Evolutionary conservation across 2,329 filamentous ascomycete species (phyloP).

Genomic region (Colletotrichum tofieldiae): DNA sequence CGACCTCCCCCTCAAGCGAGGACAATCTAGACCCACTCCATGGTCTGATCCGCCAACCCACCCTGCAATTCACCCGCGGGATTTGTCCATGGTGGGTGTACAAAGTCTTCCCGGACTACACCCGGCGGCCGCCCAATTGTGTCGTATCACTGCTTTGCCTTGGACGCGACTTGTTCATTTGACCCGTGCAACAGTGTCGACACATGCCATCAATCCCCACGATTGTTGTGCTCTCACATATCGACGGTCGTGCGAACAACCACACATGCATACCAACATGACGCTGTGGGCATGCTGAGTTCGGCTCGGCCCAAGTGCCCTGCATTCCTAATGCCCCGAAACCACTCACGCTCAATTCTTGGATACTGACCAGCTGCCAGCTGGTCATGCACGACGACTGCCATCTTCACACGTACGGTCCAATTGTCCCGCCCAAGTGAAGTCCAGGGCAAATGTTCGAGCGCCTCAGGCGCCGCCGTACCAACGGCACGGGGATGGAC

Average conservation of each 20-base stretch:
- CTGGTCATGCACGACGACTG: neutral
- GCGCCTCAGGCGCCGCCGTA: neutral
- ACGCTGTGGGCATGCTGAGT: neutral
- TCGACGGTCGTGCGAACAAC: neutral
- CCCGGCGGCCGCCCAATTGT: conserved; percentile 25
- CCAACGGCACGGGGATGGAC: neutral
- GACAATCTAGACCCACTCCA: conserved; percentile 28
- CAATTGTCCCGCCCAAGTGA: neutral
- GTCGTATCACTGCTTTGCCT: neutral
- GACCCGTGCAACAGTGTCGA: neutral
- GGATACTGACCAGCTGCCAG: neutral
- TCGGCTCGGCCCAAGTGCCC: neutral
- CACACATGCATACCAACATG: neutral
- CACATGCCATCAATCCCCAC: neutral
- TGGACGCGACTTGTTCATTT: neutral
- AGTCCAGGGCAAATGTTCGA: neutral
- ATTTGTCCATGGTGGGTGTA: neutral
- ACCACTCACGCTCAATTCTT: neutral
- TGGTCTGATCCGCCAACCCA: conserved; percentile 28
- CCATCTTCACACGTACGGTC: neutral
- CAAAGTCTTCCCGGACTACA: conserved; percentile 24
- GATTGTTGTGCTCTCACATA: neutral
- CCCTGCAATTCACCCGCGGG: neutral
- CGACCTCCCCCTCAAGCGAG: conserved; percentile 18
- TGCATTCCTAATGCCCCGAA: neutral